Percentiles rank a stretch among this genome's conserved stretches.
These are phyloP conservation scores for Odontarrhena argentea DNA, from an alignment of 345 rosid genomes.

Conservation along the genomic window DNA sequence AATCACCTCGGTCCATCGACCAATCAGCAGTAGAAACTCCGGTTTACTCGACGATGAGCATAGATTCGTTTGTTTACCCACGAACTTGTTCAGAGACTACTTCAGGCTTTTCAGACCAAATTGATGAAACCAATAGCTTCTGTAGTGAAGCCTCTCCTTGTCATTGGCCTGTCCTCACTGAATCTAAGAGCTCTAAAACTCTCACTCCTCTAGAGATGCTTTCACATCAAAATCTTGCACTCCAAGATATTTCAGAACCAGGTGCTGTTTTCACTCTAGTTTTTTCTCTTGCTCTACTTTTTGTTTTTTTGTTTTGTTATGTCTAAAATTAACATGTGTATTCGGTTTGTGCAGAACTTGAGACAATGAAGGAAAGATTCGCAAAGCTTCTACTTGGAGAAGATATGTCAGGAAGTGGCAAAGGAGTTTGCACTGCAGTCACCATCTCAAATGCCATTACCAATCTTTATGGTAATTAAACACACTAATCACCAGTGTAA, in stretches of 20 bases:
- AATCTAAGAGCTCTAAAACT: conserved; percentile 46
- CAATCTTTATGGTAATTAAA: conserved; percentile 77
- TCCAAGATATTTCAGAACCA: conserved; percentile 56
- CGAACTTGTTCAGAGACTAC: conserved; percentile 74
- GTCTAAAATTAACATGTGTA: conserved; percentile 10
- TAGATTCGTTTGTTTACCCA: conserved; percentile 62
- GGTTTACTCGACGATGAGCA: conserved; percentile 56
- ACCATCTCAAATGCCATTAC: conserved; percentile 92
- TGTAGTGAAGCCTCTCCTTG: conserved; percentile 73
- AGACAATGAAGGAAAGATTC: conserved; percentile 88
- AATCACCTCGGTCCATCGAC: conserved; percentile 58
- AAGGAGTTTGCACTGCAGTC: conserved; percentile 89
- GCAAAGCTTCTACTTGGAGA: conserved; percentile 91
- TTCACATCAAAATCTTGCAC: conserved; percentile 43
- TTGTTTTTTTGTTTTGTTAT: too few species aligned
- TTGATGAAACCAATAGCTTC: conserved; percentile 63
- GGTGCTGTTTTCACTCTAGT: conserved; percentile 54
- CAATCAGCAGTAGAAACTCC: conserved; percentile 67
- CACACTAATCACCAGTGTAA: background rate
- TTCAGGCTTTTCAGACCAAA: conserved; percentile 66
- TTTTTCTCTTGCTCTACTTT: too few species aligned
- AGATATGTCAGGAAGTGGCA: conserved; percentile 97
- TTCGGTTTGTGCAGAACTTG: conserved; percentile 55
- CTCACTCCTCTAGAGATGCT: conserved; percentile 45
- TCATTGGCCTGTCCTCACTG: conserved; percentile 51